Conservation (phyloP, 257 asterid species). For the Solanum sitiens region DNA sequence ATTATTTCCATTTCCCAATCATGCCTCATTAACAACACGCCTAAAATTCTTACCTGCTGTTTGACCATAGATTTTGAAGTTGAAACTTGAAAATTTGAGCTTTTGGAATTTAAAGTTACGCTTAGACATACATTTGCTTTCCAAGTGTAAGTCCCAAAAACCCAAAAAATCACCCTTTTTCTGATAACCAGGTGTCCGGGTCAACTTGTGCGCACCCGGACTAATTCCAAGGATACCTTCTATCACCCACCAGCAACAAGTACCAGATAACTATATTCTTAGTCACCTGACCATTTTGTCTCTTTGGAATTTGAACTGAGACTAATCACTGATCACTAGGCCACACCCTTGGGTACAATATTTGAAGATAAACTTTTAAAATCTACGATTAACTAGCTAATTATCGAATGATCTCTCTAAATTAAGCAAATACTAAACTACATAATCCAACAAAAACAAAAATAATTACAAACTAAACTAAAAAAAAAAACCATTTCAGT, state of each 20-base stretch:
- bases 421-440: background rate
- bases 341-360: background rate
- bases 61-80: background rate
- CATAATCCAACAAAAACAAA: background rate
- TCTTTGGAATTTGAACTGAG: background rate
- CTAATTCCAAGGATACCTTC: background rate
- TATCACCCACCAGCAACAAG: background rate
- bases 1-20: background rate
- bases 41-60: background rate
- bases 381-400: background rate
- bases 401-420: background rate
- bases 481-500: background rate
- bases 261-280: background rate
- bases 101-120: background rate
- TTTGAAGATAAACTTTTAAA: background rate
- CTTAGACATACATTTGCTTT: background rate
- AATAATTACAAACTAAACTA: background rate
- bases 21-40: background rate
- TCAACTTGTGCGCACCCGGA: background rate
- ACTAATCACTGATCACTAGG: background rate
- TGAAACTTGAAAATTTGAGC: background rate
- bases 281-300: background rate
- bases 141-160: background rate
- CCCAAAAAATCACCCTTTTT: background rate
- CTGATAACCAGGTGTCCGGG: background rate